Base-by-base conservation (phyloP, 192 early-diverging fungal genomes). In the Ambispora gerdemannii region DNA sequence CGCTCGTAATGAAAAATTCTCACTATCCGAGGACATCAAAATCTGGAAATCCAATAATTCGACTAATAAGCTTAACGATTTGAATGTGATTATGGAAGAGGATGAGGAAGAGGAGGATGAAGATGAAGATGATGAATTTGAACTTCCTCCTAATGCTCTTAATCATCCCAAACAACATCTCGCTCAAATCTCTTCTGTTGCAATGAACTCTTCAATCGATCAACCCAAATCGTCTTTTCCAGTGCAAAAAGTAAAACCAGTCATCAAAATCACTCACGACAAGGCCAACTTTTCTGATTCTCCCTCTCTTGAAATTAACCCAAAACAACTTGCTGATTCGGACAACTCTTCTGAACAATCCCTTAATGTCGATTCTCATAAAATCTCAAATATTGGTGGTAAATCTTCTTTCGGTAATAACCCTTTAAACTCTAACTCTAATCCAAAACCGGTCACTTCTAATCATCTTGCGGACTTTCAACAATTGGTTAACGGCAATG, bases 81-180 rank as follows among this genome's bases (percentile, higher is more conserved):
- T 70, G 17, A 35, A 56, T 69, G 31, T 30, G 24, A 69, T 70
- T 49, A 19, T 28, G 8, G 68, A 70, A 19, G 68, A 59, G 20
- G 55, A 58, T 0, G n/a, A 22, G 8, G 68, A 70, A 19, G 68
- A 59, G 20, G 55, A 58, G 2, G 68, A 70, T 3, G 56, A 60
- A 22, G 56, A 60, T 7, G 38, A 70, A n/a, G 68, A 70, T 31
- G 68, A 70, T 33, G 68, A 60, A 20, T 58, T 30, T 24, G 56
- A 60, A 49, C 1, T 24, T 31, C 50, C 38, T 0, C 30, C 31
- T 34, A 19, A 10, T 20, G 7, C 20, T 20, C 20, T 4, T 4
- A 24, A 53, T 7, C 3, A n/a, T 47, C 65, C 28, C 15, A 34
- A 33, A 11, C 13, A 19, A 28, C 22, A 20, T 50, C 36, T 33